Evolutionary conservation across 2,329 filamentous ascomycete species (phyloP), one percentile per base, ranked within the genome.

Genomic region (Diaporthe sp.): DNA sequence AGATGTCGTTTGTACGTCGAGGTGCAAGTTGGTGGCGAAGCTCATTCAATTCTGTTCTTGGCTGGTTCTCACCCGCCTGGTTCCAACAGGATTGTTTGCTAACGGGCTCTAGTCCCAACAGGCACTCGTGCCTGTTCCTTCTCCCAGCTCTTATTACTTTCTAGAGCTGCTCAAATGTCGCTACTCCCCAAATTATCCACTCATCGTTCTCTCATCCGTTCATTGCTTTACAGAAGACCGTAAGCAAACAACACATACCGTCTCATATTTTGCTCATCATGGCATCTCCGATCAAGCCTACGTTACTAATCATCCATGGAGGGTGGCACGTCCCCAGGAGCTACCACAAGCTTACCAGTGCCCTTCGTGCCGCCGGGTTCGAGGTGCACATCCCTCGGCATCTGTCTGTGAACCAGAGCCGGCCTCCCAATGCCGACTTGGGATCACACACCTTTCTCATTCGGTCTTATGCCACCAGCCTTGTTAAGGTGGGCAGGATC

Each of bases 371-470:
- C 25, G 70, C 56, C n/a, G 77, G 76, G 42, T 78, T 77, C 56
- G 74, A 78, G 25, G 74, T 79, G 5, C 76, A 79, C 58, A 55
- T 74, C 63, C 78, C 78, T 19, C 63, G 70, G 51, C 65, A 78
- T 10, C 75, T 73, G 15, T 75, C 77, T 6, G 71, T 74, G 30
- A 77, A 79, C 72, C 71, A 76, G 9, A 68, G 66, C 6, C 77
- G 78, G 7, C 79, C 78, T 8, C 80, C 80, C 0, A 79, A 76
- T 13, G 76, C 74, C 2, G 74, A 78, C 47, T 69, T 81, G 5
- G 32, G 56, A 5, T 73, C 63, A 13, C 80, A 81, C 53, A 77
- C 74, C 0, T 56, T 55, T 3, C 39, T 78, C 35, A 63, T 81
- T 12, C 78, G 77, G 6, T 68, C 44, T 42, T 76, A 77, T 25